Evolutionary conservation across 106 monocot genomes (phyloP), one percentile per base, ranked within the genome.

Genomic region (Apostasia ramifera): DNA sequence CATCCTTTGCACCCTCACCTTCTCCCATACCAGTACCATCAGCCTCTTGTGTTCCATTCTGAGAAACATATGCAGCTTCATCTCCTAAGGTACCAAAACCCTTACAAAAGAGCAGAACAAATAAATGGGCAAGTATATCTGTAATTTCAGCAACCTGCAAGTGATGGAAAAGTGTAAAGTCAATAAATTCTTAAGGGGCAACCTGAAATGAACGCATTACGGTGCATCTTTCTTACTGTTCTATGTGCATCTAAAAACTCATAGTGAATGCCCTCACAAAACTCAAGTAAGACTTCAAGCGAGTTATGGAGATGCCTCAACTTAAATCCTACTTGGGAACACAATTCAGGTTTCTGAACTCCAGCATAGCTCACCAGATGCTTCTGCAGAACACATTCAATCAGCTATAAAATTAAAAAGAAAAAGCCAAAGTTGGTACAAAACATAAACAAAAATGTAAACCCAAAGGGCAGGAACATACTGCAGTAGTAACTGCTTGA

Each of bases 21-120:
- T 95, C 89, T 13, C 95, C 95, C 79, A 95, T 82, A 50, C 95
- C 91, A 56, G 95, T 95, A 66, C 95, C 95, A 71, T 50, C 75
- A 26, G 76, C 84, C 70, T 89, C 81, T 77, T 84, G 59, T 55
- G 79, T 55, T 66, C 73, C 77, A 47, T 63, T 66, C 55, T 55
- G 40, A 54, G 68, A 41, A 56, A 61, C 55, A 61, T 68, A 70
- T 74, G 91, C 91, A 37, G 57, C 47, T 65, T 66, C 42, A 54
- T 84, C 91, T 63, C 86, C 80, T 12, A 70, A 14, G 67, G 67
- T 69, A 70, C 95, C 89, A 80, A 88, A 88, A 26, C 95, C 95
- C 61, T 95, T 86, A 12, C 76, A 81, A 67, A 95, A 82, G 63
- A 95, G 69, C 61, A 78, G 74, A 12, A 50, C 61, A 71, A 95